Percentiles rank a stretch among this genome's conserved stretches.
These are phyloP conservation scores for Pleurotus djamor DNA, from an alignment of 768 basidiomycete genomes.

Conservation along the genomic window DNA sequence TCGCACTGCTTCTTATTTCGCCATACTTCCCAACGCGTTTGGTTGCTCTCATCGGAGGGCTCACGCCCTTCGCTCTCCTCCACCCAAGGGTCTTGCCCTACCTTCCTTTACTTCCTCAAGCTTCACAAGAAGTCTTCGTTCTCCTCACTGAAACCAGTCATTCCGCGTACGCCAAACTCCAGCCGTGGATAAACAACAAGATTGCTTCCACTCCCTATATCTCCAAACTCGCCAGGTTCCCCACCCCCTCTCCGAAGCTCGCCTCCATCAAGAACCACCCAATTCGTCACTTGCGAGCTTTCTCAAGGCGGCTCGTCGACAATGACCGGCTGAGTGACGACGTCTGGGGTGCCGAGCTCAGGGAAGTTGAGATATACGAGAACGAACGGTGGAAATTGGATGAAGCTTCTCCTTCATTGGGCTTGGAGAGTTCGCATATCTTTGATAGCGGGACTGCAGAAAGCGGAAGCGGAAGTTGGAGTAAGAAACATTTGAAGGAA, in stretches of 20 bases:
- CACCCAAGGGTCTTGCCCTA: conserved; percentile 43
- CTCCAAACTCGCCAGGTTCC: neutral
- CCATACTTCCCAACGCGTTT: conserved; percentile 47
- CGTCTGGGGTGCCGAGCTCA: conserved; percentile 63
- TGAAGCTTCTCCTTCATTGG: neutral
- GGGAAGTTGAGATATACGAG: conserved; percentile 77
- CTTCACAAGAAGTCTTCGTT: neutral
- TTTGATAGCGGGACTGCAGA: neutral
- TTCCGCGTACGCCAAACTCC: neutral
- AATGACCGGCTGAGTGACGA: conserved; percentile 63
- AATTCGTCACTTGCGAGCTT: conserved; percentile 11
- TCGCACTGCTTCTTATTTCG: conserved; percentile 43
- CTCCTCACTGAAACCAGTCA: neutral
- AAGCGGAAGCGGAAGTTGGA: conserved; percentile 32
- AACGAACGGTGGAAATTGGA: conserved; percentile 57
- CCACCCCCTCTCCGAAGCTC: neutral
- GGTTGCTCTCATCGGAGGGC: conserved; percentile 44
- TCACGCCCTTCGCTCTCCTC: conserved; percentile 48
- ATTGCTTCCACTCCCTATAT: neutral
- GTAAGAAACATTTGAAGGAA: conserved; percentile 37
- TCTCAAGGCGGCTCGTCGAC: conserved; percentile 47
- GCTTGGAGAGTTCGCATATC: neutral
- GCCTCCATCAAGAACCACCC: neutral
- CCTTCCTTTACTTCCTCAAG: conserved; percentile 19
- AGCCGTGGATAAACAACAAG: neutral